Evolutionary conservation across 2,329 filamentous ascomycete species (phyloP), one percentile per base, ranked within the genome.

Genomic region (Pseudomassariella vexata): DNA sequence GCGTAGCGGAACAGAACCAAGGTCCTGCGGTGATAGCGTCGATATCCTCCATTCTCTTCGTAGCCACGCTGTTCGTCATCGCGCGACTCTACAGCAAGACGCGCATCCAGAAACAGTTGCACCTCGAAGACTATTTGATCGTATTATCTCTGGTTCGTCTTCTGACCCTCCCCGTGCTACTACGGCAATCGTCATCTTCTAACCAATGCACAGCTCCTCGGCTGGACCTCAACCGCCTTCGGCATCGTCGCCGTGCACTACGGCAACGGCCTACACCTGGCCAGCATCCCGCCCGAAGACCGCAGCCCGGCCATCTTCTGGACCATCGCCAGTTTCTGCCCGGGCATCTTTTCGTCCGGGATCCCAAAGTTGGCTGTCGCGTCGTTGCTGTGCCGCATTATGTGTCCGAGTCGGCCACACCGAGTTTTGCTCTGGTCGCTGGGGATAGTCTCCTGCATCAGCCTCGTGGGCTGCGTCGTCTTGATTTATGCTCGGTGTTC

Each of bases 251-350:
- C 49, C 3, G 43, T 59, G n/a, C 10, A 14, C 2, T 39, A 46
- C 24, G 56, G 56, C 11, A 55, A 49, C 37, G 56, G 56, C 10
- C 43, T 44, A 25, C 55, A 59, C 34, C 41, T 53, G 8, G 30
- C 16, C 6, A 35, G 41, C 5, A 36, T 58, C 14, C 35, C 19
- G 2, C n/a, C 34, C 7, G 17, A 41, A 1, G 39, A 52, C 6
- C 36, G 50, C 9, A 23, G 35, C 18, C 36, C 34, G 9, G 38
- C 42, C 18, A 37, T 49, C 9, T 19, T 48, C n/a, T 55, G 42
- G 35, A 53, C 46, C 2, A 45, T 45, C 24, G 38, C 45, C 3
- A 49, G 41, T 17, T 53, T 50, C 35, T 34, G 38, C 9, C 49
- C 50, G 3, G 49, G 50, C 9, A 41, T 55, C 22, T 22, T 49